Percentiles rank a stretch among this genome's conserved stretches.
Evolutionary conservation across 2,329 filamentous ascomycete species (phyloP).

Genomic region (Xylogone sp.): DNA sequence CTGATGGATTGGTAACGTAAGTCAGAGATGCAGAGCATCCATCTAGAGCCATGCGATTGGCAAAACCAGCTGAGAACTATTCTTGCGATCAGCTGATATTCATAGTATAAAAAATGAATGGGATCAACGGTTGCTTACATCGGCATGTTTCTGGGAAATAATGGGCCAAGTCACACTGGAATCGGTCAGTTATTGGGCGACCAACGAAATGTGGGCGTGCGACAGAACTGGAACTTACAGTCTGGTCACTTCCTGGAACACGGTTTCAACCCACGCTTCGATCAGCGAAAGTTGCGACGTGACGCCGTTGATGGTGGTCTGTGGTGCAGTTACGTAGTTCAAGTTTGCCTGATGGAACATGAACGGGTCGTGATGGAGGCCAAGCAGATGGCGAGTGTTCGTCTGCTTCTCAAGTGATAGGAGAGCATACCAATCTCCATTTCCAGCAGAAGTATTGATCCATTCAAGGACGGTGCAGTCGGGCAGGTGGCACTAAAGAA

Average conservation of each 20-base stretch:
- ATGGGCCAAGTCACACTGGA: conserved; percentile 48
- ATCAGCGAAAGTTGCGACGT: conserved; percentile 19
- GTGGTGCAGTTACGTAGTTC: conserved; percentile 42
- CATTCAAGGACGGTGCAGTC: conserved; percentile 55
- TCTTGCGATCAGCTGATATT: not conserved
- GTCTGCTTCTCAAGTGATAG: conserved; percentile 46
- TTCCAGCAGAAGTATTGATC: conserved; percentile 54
- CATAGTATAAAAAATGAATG: not conserved
- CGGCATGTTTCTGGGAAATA: conserved; percentile 51
- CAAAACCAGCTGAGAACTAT: conserved; percentile 35
- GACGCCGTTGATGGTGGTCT: conserved; percentile 22
- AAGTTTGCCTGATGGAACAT: conserved; percentile 60
- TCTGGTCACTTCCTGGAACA: conserved; percentile 21
- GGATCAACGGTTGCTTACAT: conserved; percentile 46
- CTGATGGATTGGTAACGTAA: conserved; percentile 11
- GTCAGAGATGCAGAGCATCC: conserved; percentile 15
- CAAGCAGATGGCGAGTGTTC: conserved; percentile 53
- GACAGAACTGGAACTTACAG: conserved; percentile 22
- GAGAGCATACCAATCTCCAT: conserved; percentile 49
- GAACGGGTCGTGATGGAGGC: conserved; percentile 34
- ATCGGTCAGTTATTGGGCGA: not conserved
- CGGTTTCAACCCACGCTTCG: conserved; percentile 26
- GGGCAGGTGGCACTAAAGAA: conserved; percentile 52
- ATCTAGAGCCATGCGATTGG: conserved; percentile 37
- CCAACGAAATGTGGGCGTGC: not conserved